These are phyloP conservation scores for Teunomyces gatunensis DNA, from an alignment of 805 yeast genomes.

Conservation along the genomic window DNA sequence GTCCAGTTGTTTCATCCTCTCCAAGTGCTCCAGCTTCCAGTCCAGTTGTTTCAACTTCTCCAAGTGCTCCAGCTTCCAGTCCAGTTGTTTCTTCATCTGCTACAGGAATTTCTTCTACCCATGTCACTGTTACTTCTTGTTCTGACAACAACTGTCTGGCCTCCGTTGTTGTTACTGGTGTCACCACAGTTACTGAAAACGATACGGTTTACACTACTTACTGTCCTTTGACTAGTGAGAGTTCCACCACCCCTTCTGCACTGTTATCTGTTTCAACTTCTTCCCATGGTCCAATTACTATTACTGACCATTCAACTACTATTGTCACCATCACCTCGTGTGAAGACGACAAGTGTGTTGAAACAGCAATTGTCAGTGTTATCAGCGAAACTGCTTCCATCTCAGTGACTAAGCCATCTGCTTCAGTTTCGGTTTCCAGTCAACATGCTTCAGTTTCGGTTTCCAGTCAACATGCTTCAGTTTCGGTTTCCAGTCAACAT, in stretches of 20 bases:
- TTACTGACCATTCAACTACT: constrained; percentile 15
- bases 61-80: constrained; percentile 1
- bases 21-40: neutral
- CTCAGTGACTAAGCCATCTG: neutral
- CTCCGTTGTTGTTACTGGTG: constrained; percentile 29
- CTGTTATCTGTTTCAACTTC: neutral
- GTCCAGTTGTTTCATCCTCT: neutral
- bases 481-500: neutral
- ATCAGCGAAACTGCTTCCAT: neutral
- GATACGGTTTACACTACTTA: constrained; percentile 26
- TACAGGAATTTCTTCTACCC: constrained; percentile 17
- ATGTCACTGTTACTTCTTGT: constrained; percentile 36
- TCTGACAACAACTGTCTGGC: constrained; percentile 25
- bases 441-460: neutral
- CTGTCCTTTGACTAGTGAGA: neutral
- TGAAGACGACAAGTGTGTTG: neutral
- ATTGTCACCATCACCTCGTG: neutral
- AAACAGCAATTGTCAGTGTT: neutral
- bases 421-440: neutral
- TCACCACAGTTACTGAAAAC: constrained; percentile 33
- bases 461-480: neutral
- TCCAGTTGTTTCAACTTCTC: constrained; percentile 2
- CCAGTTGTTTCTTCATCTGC: constrained; percentile 1
- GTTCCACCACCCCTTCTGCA: no score
- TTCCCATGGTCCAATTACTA: constrained; percentile 8